Evolutionary conservation across 2,329 filamentous ascomycete genomes (phyloP).

Genomic region (Pestalotiopsis sp.): DNA sequence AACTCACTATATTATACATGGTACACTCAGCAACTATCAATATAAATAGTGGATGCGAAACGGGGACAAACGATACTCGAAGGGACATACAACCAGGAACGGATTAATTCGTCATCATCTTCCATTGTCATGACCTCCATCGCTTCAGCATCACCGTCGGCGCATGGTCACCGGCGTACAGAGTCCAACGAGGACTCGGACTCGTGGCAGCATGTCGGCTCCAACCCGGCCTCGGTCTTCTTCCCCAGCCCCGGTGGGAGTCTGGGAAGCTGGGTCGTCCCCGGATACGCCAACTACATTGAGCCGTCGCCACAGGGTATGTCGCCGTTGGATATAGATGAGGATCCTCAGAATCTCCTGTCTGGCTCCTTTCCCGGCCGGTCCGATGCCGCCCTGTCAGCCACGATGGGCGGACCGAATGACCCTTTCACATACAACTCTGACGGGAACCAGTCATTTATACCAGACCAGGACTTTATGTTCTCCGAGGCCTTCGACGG

Average conservation of each 20-base stretch:
- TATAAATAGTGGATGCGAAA: no score
- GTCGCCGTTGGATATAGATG: conserved; percentile 46
- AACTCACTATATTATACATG: no score
- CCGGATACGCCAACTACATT: conserved; percentile 40
- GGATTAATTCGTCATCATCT: not conserved
- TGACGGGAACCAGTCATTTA: conserved; percentile 33
- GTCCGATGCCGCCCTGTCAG: conserved; percentile 33
- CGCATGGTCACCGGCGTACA: conserved; percentile 27
- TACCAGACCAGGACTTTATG: conserved; percentile 42
- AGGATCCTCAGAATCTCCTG: conserved; percentile 38
- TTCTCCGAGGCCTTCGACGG: conserved; percentile 38
- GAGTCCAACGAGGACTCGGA: conserved; percentile 36
- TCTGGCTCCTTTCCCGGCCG: conserved; percentile 36
- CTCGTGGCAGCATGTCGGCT: conserved; percentile 35
- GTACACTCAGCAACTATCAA: no score
- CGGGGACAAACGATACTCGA: not conserved
- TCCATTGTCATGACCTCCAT: conserved; percentile 32
- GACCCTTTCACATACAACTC: conserved; percentile 32
- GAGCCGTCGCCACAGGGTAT: conserved; percentile 37
- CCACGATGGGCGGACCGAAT: conserved; percentile 26
- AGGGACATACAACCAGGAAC: not conserved
- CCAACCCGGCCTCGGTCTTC: conserved; percentile 35
- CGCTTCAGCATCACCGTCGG: conserved; percentile 33
- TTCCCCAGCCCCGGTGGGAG: conserved; percentile 54
- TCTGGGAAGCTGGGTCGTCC: conserved; percentile 51